These are phyloP conservation scores for Aspergillus diversus DNA, from an alignment of 495 filamentous ascomycete genomes.

Conservation along the genomic window DNA sequence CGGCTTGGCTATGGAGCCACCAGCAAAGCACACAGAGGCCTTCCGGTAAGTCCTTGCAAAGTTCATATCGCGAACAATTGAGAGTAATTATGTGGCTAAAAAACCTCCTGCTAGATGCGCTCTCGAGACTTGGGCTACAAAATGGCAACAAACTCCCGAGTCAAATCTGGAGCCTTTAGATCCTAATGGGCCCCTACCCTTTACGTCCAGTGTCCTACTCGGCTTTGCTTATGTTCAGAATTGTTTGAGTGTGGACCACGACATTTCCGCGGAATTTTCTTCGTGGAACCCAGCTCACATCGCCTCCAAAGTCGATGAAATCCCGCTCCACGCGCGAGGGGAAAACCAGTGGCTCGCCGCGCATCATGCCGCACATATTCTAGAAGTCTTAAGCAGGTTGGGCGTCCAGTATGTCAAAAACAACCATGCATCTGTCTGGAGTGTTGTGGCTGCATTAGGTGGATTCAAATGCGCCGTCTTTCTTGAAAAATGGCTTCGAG, in stretches of 20 bases:
- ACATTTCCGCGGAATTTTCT: constrained; percentile 37
- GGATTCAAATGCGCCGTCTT: constrained; percentile 64
- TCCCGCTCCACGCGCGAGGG: constrained; percentile 44
- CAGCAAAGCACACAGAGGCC: not conserved
- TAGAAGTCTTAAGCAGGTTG: constrained; percentile 59
- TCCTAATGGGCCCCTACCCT: constrained; percentile 56
- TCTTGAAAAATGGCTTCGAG: constrained; percentile 44
- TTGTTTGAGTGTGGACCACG: constrained; percentile 36
- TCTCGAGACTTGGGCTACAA: constrained; percentile 55
- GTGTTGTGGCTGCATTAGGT: constrained; percentile 62
- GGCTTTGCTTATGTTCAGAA: constrained; percentile 61
- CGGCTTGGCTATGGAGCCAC: not conserved
- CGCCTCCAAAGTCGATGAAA: constrained; percentile 49
- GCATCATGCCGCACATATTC: constrained; percentile 59
- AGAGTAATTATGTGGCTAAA: too few species aligned
- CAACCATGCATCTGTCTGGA: constrained; percentile 63
- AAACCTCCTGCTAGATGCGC: constrained; percentile 37
- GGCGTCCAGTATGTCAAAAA: constrained; percentile 63
- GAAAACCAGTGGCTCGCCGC: constrained; percentile 52
- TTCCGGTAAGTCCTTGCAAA: constrained; percentile 3
- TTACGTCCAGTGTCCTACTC: constrained; percentile 60
- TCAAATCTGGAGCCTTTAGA: constrained; percentile 42
- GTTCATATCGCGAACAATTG: too few species aligned
- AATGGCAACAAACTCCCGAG: constrained; percentile 51
- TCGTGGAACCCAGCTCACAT: constrained; percentile 56